phyloP scores from a whole-genome alignment of 164 flowering plant genomes.

The Stephania yunnanensis region DNA sequence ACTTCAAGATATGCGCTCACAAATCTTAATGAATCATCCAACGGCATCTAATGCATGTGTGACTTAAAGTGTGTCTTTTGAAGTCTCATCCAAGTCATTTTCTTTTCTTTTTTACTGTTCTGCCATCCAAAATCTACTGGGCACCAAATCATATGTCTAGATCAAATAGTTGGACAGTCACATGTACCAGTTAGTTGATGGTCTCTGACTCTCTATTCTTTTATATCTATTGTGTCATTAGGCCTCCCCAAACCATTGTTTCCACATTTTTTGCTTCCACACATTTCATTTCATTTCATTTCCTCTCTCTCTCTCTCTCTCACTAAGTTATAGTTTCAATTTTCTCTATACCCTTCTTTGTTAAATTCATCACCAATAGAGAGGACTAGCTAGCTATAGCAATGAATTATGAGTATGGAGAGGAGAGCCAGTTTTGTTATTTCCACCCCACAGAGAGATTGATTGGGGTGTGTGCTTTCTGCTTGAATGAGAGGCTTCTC shows the following conservation, averaged over 20 bases:
- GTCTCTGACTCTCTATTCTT: not conserved
- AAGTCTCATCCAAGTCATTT: not conserved
- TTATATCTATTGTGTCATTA: not conserved
- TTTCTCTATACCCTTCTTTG: not conserved
- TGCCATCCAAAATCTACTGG: not conserved
- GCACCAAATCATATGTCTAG: conserved; percentile 2
- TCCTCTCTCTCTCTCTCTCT: not conserved
- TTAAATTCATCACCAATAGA: too few relatives aligned
- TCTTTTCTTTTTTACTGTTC: not conserved
- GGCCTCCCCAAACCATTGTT: not conserved
- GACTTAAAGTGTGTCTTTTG: too few relatives aligned
- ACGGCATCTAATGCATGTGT: too few relatives aligned
- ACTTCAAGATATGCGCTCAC: too few relatives aligned
- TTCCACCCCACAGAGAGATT: conserved; percentile 53
- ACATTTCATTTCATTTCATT: not conserved
- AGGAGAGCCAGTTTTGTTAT: conserved; percentile 38
- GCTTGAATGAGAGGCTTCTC: conserved; percentile 78
- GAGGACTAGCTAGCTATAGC: too few relatives aligned
- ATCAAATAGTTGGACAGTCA: conserved; percentile 10
- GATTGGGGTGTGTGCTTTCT: conserved; percentile 67
- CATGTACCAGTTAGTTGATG: not conserved
- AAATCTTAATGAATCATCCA: too few relatives aligned
- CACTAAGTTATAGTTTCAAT: not conserved
- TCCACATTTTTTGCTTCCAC: not conserved
- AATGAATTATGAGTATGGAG: conserved; percentile 35